A percentile compares a stretch with the other conserved stretches of the same genome.
Evolutionary conservation across 140 eudicot species (phyloP).

Genomic region (Stevia rebaudiana): DNA sequence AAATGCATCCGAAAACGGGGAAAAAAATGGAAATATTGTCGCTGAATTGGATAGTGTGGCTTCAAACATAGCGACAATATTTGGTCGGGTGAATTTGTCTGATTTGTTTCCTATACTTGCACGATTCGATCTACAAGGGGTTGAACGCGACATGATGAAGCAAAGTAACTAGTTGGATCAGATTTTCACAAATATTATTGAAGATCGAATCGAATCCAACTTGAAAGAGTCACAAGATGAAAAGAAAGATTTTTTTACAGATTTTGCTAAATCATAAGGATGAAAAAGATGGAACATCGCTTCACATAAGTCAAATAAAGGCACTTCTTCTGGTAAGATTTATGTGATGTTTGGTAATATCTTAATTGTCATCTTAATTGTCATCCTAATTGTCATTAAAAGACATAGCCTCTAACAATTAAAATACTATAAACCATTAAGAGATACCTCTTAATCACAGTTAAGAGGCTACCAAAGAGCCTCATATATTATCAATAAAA

Average conservation of each 20-base stretch:
- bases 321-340: conserved; percentile 36
- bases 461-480: no score
- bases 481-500: no score
- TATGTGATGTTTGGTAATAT: no score
- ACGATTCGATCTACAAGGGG: conserved; percentile 41
- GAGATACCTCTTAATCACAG: no score
- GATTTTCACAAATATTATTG: conserved; percentile 28
- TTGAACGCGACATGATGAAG: conserved; percentile 21
- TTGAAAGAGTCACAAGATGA: background rate
- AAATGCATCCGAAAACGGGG: conserved; percentile 2
- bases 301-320: conserved; percentile 33
- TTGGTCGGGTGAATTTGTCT: conserved; percentile 39
- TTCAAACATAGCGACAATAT: conserved; percentile 18
- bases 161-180: conserved; percentile 19
- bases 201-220: conserved; percentile 22
- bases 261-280: conserved; percentile 34
- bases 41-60: conserved; percentile 31
- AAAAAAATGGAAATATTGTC: conserved; percentile 9
- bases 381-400: no score
- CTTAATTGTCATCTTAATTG: no score
- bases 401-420: no score
- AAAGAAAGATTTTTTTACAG: conserved; percentile 35
- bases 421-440: no score
- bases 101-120: conserved; percentile 40
- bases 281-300: conserved; percentile 22